Conservation (phyloP, 441 rosid genomes). For the Euphorbia celastroides region DNA sequence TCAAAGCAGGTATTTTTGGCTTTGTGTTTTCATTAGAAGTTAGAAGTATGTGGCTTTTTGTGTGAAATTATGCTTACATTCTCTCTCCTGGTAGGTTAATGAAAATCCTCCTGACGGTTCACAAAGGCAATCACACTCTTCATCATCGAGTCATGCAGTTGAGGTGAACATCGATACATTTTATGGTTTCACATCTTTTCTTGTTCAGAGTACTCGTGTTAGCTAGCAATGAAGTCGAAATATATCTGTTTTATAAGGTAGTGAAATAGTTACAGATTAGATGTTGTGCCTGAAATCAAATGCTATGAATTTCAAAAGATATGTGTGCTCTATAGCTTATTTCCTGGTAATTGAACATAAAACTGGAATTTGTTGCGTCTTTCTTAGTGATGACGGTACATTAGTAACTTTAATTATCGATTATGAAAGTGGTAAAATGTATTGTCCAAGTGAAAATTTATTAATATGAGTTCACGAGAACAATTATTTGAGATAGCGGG, state of each 20-base stretch:
- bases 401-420: too few species aligned
- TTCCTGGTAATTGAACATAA: background rate
- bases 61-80: background rate
- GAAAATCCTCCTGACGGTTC: constrained; percentile 12
- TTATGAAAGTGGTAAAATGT: too few species aligned
- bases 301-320: background rate
- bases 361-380: background rate
- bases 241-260: background rate
- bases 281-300: too few species aligned
- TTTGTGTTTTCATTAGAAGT: background rate
- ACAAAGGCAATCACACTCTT: constrained; percentile 13
- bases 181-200: background rate
- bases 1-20: constrained; percentile 21
- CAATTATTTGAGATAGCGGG: too few species aligned
- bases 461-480: too few species aligned
- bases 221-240: background rate
- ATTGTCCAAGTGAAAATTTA: too few species aligned
- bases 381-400: too few species aligned
- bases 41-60: background rate
- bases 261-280: background rate
- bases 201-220: background rate
- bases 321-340: too few species aligned
- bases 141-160: constrained; percentile 23
- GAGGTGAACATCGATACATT: background rate
- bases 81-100: constrained; percentile 11